Base-by-base conservation (phyloP, 1,139 yeast species). In the Debaryomyces sp. region DNA sequence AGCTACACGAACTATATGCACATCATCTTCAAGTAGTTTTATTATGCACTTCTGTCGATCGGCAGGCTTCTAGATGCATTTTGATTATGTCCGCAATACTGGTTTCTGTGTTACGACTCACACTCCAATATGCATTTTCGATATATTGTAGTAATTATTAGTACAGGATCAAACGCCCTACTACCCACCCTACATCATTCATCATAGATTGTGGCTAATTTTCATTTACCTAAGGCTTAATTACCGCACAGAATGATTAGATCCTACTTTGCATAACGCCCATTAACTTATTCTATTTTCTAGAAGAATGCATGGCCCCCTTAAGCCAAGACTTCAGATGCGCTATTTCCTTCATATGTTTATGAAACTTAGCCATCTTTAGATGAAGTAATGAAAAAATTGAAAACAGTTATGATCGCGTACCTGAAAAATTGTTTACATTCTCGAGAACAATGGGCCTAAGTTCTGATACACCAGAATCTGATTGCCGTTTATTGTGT, bases 361-460 rank as follows among this genome's bases (percentile, higher is more conserved):
- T 22, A 8, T 35, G 26, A 35, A 21, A 35, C 38, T 35, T 18
- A 35, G 38, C 38, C 38, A 35, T 35, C 26, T 35, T 34, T 18
- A 17, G 22, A 6, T 21, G n/a, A 12, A 6, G 15, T 35, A 21
- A 21, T 4, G 21, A 10, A 22, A 22, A n/a, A 22, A 35, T n/a
- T 12, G 30, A 35, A 21, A 35, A 17, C 21, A 18, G 38, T 35
- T 35, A 35, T 35, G 38, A 41, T 32, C 43, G 43, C 36, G 43
- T 32, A 18, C 23, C 32, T 27, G 32, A 41, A 40, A 40, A 41
- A n/a, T 21, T 41, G 43, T 41, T 41, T 32, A 41, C 43, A 35
- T 29, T 41, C 29, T 30, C 22, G 33, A 3, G 33, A 42, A 38
- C 43, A 44, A 37, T 39, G 30, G 44, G 15, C 43, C 43, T 21